Evolutionary conservation across 768 basidiomycete species (phyloP).

Genomic region (Peribolospora kevripleyi): DNA sequence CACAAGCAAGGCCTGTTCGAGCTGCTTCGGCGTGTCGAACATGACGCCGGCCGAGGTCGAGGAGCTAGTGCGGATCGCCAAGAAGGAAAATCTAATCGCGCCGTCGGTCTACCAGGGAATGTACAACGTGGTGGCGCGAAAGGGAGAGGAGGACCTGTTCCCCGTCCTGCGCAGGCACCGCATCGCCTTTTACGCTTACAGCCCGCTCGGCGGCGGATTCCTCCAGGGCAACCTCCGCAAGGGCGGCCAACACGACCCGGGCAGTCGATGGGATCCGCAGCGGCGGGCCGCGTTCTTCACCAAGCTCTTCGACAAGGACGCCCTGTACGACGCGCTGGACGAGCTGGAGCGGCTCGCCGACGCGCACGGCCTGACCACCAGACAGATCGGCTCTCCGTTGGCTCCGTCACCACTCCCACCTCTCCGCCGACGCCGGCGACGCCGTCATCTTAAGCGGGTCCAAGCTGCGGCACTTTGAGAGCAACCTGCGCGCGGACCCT

Average conservation of each 20-base stretch:
- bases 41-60: no score
- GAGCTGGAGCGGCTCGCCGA: neutral
- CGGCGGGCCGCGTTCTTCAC: no score
- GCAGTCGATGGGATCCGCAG: no score
- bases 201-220: constrained; percentile 1
- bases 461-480: neutral
- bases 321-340: neutral
- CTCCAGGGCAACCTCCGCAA: neutral
- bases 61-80: no score
- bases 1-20: no score
- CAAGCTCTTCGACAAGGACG: neutral
- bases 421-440: neutral
- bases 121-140: neutral
- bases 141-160: neutral
- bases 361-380: no score
- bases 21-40: no score
- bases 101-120: constrained; percentile 3
- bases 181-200: constrained; percentile 1
- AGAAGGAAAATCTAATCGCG: neutral
- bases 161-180: constrained; percentile 1
- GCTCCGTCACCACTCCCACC: neutral
- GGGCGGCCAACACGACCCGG: neutral
- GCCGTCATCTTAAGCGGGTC: neutral
- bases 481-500: neutral
- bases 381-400: neutral